phyloP scores from a whole-genome alignment of 1,284 basidiomycete genomes.

The Gymnopus androsaceus region DNA sequence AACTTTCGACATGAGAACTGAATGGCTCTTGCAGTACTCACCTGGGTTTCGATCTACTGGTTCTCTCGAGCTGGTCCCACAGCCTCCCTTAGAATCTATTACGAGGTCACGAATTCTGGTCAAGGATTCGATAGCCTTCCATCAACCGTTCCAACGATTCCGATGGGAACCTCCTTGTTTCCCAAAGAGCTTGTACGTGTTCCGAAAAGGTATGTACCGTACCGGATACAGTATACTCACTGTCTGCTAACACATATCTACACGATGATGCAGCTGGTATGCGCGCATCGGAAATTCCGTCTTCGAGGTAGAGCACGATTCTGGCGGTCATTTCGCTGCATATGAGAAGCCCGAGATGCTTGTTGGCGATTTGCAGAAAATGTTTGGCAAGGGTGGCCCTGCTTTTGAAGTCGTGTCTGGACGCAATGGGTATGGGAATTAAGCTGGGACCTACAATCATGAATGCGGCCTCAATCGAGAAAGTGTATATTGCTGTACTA shows the following conservation, averaged over 20 bases:
- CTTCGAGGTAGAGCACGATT: conserved; percentile 6
- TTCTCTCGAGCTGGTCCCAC: conserved; percentile 11
- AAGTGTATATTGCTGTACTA: too few relatives aligned
- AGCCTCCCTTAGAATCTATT: conserved; percentile 9
- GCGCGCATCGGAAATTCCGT: background rate
- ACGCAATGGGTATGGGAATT: too few relatives aligned
- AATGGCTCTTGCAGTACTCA: too few relatives aligned
- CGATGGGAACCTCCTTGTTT: too few relatives aligned
- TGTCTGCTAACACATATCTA: background rate
- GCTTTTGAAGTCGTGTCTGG: conserved; percentile 19
- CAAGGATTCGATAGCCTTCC: too few relatives aligned
- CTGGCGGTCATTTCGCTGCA: conserved; percentile 10
- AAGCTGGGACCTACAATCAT: too few relatives aligned
- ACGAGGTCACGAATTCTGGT: too few relatives aligned
- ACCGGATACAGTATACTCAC: background rate
- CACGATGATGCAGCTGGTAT: conserved; percentile 4
- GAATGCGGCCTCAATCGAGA: too few relatives aligned
- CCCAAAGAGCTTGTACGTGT: conserved; percentile 10
- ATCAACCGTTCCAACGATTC: too few relatives aligned
- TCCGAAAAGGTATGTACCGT: conserved; percentile 2
- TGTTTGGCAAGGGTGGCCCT: conserved; percentile 15
- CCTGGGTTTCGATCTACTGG: conserved; percentile 13
- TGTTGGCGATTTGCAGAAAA: conserved; percentile 7
- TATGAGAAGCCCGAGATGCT: conserved; percentile 7
- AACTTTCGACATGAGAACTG: too few relatives aligned